Evolutionary conservation across 2,329 filamentous ascomycete species (phyloP).

Genomic region (Penicillium sp.): DNA sequence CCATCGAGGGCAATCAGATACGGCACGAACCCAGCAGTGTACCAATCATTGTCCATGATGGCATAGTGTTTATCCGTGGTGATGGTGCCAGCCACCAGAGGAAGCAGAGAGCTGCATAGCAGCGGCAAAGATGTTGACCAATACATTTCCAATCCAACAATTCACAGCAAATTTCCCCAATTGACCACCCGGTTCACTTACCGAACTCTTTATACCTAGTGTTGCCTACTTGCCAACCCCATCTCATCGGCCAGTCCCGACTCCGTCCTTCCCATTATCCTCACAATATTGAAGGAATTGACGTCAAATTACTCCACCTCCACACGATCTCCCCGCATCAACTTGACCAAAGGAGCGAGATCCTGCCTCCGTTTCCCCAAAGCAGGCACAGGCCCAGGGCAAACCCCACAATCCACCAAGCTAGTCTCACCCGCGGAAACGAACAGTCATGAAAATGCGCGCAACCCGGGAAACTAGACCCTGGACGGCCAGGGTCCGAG

Average conservation of each 20-base stretch:
- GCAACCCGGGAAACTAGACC: neutral
- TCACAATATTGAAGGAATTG: neutral
- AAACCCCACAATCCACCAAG: neutral
- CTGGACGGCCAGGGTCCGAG: neutral
- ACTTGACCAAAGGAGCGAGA: constrained; percentile 9
- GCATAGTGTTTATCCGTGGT: constrained; percentile 26
- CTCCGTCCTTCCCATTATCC: neutral
- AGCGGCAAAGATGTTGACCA: constrained; percentile 12
- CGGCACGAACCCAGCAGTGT: constrained; percentile 42
- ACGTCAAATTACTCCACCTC: constrained; percentile 6
- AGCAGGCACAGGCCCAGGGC: constrained; percentile 1
- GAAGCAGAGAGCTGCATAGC: constrained; percentile 11
- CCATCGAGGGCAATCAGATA: constrained; percentile 47
- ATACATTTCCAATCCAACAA: constrained; percentile 7
- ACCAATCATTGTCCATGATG: constrained; percentile 51
- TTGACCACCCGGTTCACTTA: neutral
- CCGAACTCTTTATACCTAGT: constrained; percentile 9
- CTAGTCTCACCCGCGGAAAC: constrained; percentile 1
- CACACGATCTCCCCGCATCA: constrained; percentile 16
- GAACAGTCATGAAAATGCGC: neutral
- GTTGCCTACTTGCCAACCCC: neutral
- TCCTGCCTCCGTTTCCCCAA: constrained; percentile 16
- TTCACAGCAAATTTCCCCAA: neutral
- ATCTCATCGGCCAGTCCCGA: constrained; percentile 2
- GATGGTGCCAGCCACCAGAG: constrained; percentile 9